Evolutionary conservation across 768 basidiomycete genomes (phyloP), one percentile per base, ranked within the genome.

Genomic region (Podaxis sp.): DNA sequence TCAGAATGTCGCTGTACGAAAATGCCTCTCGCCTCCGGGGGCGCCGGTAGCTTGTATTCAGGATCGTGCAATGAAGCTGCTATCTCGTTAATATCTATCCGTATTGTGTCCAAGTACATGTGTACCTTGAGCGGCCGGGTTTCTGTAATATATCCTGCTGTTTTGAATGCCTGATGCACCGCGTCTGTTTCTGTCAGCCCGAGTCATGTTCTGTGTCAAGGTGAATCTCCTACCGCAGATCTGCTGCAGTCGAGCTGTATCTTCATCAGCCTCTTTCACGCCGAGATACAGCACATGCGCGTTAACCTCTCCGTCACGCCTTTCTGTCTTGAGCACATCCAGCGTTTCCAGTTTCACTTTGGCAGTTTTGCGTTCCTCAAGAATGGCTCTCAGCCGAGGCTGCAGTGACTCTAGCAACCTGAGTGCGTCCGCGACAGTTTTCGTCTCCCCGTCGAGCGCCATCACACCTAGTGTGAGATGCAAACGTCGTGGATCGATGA

Each of bases 381-480:
- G 75, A 3, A 85, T 64, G 3, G 74, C 71, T n/a, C 72, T 69
- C 25, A 91, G 78, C 8, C 67, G 64, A 0, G 80, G 77, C 49
- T 74, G 72, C 29, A 82, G 75, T 0, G 79, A 77, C 1, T 66
- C 67, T 12, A 87, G 72, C 36, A 86, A 76, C 0, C 71, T 67
- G 7, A 85, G 74, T 0, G 84, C 85, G 2, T 70, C 72, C 0
- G 71, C 33, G 7, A 84, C 67, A 0, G 82, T 81, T 38, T 66
- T 72, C 13, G 36, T 63, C 0, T 75, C 67, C 17, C 70, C 65
- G 6, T 73, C 71, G 37, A 91, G 84, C 0, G 82, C 74, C 87
- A 93, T 88, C 0, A 91, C 89, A 1, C 90, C 90, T 2, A 93
- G 74, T 0, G 90, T 92, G 61, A 92, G 73, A 71, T 93, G 90